phyloP scores from a whole-genome alignment of 2,329 filamentous ascomycete genomes.

The Colletotrichum abscissum region DNA sequence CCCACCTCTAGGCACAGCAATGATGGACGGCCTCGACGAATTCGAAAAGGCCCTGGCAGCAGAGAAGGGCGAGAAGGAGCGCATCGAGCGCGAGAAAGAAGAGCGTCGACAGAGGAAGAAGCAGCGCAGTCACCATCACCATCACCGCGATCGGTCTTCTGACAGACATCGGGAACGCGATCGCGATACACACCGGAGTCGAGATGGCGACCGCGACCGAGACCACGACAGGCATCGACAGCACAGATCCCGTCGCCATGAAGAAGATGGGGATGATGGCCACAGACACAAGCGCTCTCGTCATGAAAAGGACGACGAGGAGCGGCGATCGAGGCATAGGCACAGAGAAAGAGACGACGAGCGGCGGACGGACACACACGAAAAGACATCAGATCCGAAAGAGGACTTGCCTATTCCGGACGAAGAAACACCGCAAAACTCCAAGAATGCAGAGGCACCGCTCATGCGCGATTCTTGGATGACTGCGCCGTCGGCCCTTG shows the following conservation, averaged over 20 bases:
- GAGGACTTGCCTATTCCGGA: conserved; percentile 63
- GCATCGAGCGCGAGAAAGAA: conserved; percentile 57
- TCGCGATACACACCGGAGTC: conserved; percentile 38
- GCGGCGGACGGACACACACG: conserved; percentile 40
- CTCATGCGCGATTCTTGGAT: conserved; percentile 89
- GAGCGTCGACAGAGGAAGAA: conserved; percentile 56
- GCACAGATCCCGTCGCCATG: conserved; percentile 48
- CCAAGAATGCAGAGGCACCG: conserved; percentile 44
- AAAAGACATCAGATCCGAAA: conserved; percentile 59
- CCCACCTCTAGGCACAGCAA: neutral
- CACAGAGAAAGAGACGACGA: conserved; percentile 37
- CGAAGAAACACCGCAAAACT: conserved; percentile 49
- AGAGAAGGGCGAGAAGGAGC: conserved; percentile 67
- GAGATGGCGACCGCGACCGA: conserved; percentile 44
- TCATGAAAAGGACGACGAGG: conserved; percentile 62
- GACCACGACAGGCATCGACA: conserved; percentile 44
- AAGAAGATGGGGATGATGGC: conserved; percentile 61
- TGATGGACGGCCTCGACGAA: conserved; percentile 70
- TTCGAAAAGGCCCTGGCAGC: conserved; percentile 83
- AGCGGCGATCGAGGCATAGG: conserved; percentile 44
- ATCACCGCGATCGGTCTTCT: conserved; percentile 52
- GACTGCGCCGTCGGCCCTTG: conserved; percentile 80
- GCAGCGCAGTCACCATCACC: conserved; percentile 58
- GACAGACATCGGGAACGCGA: conserved; percentile 39
- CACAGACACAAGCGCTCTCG: conserved; percentile 75